Evolutionary conservation across 192 early-diverging fungal species (phyloP), one percentile per base, ranked within the genome.

Genomic region (Backusella psychrophila): DNA sequence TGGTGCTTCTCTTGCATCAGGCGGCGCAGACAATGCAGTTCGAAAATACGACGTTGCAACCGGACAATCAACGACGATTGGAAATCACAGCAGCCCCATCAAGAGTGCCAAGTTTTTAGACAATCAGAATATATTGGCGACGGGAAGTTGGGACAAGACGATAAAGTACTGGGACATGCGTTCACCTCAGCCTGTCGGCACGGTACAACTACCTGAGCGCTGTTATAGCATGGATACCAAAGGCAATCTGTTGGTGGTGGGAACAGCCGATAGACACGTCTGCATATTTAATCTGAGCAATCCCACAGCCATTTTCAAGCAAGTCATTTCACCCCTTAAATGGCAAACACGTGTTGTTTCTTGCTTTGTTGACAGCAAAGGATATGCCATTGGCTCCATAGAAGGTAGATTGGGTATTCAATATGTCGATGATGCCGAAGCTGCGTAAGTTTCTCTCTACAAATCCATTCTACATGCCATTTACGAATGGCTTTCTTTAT

Each of bases 101-200:
- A 88, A 89, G 71, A 89, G 90, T 75, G 90, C 92, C 36, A 88
- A 89, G 72, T 97, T 89, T 78, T 87, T 97, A 0, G 93, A 98
- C 75, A 84, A 79, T 12, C 66, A 75, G 70, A 83, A 87, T 31
- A 90, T 97, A 39, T 33, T 96, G 15, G 94, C 92, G 0, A 98
- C 97, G 1, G 97, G 93, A 36, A 91, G 93, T 63, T 99, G 97
- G 97, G 97, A 99, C 84, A 98, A 97, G 81, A 96, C 93, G 5
- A 70, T 97, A 49, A 95, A 96, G 86, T 99, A 97, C 81, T 99
- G 97, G 97, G 97, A 99, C 83, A 77, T 93, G 70, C 89, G 97
- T 44, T 85, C 89, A 70, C 91, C 89, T 68, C 84, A 83, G 41
- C 97, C 97, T 0, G 88, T 93, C 6, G 89, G 87, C 19, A 91